These are phyloP conservation scores for Epichloe uncinata DNA, from an alignment of 2,329 filamentous ascomycete genomes.

Conservation along the genomic window DNA sequence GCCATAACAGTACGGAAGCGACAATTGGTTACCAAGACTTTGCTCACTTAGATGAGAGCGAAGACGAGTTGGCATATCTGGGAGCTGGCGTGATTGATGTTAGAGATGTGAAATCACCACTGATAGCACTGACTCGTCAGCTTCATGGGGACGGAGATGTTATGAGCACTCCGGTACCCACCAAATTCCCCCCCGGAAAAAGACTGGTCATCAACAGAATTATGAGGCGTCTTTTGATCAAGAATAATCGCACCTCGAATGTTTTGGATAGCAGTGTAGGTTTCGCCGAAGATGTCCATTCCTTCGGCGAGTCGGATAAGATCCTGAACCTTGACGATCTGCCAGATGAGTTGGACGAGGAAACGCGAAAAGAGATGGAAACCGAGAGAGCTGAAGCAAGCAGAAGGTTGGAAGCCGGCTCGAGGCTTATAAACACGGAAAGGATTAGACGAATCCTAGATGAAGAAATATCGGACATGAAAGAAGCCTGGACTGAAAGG, in stretches of 20 bases:
- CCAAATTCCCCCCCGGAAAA: conserved; percentile 24
- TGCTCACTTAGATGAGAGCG: conserved; percentile 10
- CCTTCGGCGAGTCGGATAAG: conserved; percentile 19
- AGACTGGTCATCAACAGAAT: conserved; percentile 28
- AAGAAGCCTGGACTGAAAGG: conserved; percentile 41
- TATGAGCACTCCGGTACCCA: conserved; percentile 16
- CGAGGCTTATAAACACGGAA: conserved; percentile 16
- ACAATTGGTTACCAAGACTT: neutral
- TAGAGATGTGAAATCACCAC: conserved; percentile 12
- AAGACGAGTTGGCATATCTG: conserved; percentile 19
- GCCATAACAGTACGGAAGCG: neutral
- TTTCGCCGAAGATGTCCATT: neutral
- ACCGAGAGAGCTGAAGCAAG: conserved; percentile 15
- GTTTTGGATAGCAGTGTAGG: neutral
- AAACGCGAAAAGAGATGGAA: conserved; percentile 49
- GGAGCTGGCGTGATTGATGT: conserved; percentile 19
- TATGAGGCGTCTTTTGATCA: conserved; percentile 27
- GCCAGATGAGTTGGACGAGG: conserved; percentile 30
- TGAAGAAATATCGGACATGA: conserved; percentile 35
- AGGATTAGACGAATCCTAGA: conserved; percentile 41
- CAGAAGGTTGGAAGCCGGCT: conserved; percentile 15
- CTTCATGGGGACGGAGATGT: conserved; percentile 9
- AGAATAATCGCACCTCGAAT: conserved; percentile 11
- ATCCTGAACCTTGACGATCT: conserved; percentile 29
- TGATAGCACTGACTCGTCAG: conserved; percentile 11